These are phyloP conservation scores for Aspergillus funiculosus DNA, from an alignment of 495 filamentous ascomycete genomes.

Conservation along the genomic window DNA sequence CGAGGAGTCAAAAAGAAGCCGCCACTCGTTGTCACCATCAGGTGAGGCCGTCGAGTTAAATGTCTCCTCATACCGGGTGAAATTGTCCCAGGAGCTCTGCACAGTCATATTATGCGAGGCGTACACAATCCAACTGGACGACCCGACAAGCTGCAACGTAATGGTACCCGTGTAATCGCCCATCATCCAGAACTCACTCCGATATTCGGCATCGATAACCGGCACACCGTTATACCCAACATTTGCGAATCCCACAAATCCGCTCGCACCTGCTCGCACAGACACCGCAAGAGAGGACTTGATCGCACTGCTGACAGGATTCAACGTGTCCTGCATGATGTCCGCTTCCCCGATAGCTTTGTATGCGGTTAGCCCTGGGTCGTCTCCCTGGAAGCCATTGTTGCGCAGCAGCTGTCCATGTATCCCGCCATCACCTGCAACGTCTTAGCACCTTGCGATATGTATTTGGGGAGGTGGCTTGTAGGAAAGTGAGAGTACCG, in stretches of 20 bases:
- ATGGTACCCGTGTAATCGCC: constrained; percentile 31
- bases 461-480: neutral
- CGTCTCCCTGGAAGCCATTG: constrained; percentile 62
- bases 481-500: constrained; percentile 30
- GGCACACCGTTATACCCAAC: constrained; percentile 58
- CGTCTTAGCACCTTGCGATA: neutral
- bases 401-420: constrained; percentile 71
- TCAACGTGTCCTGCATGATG: constrained; percentile 47
- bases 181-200: constrained; percentile 53
- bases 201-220: constrained; percentile 43
- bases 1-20: constrained; percentile 51
- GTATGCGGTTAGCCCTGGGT: constrained; percentile 48
- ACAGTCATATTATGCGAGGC: constrained; percentile 34
- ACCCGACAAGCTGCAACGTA: constrained; percentile 31
- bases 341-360: constrained; percentile 44
- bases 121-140: constrained; percentile 29
- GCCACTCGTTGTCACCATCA: constrained; percentile 61
- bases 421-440: constrained; percentile 58
- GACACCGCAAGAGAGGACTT: constrained; percentile 54
- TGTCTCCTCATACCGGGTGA: constrained; percentile 28
- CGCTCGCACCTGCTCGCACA: constrained; percentile 26
- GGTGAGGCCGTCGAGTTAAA: constrained; percentile 44
- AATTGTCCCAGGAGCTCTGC: constrained; percentile 21
- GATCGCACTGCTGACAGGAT: constrained; percentile 48
- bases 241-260: constrained; percentile 52